Conservation (phyloP, 805 yeast genomes). For the Lipomyces mesembrius region DNA sequence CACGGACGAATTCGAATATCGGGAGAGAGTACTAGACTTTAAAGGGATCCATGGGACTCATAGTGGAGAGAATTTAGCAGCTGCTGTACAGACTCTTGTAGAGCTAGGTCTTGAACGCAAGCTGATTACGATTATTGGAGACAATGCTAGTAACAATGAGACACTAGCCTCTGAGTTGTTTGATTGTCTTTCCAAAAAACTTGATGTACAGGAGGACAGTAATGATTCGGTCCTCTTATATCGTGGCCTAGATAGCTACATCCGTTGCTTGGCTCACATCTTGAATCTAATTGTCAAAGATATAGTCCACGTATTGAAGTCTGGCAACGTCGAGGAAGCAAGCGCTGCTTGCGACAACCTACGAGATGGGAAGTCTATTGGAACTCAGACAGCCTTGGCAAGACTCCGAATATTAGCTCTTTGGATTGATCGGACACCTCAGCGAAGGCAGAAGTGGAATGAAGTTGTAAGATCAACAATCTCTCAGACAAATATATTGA, state of each 20-base stretch:
- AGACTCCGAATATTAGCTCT: constrained; percentile 8
- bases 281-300: constrained; percentile 5
- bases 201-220: background rate
- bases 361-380: background rate
- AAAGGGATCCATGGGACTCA: too few relatives aligned
- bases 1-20: too few relatives aligned
- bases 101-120: too few relatives aligned
- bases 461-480: background rate
- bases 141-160: too few relatives aligned
- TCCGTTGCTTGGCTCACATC: constrained; percentile 3
- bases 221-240: constrained; percentile 5
- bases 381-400: background rate
- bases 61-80: too few relatives aligned
- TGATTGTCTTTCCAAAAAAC: too few relatives aligned
- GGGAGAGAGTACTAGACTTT: too few relatives aligned
- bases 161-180: too few relatives aligned
- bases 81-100: too few relatives aligned
- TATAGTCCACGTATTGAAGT: constrained; percentile 2
- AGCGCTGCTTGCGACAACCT: constrained; percentile 4
- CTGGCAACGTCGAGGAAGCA: constrained; percentile 4
- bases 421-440: constrained; percentile 4
- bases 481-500: too few relatives aligned
- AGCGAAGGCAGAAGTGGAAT: constrained; percentile 3
- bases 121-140: too few relatives aligned
- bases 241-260: constrained; percentile 2